Conservation (phyloP, 1,284 basidiomycete genomes). For the Ceratobasidium sp. region DNA sequence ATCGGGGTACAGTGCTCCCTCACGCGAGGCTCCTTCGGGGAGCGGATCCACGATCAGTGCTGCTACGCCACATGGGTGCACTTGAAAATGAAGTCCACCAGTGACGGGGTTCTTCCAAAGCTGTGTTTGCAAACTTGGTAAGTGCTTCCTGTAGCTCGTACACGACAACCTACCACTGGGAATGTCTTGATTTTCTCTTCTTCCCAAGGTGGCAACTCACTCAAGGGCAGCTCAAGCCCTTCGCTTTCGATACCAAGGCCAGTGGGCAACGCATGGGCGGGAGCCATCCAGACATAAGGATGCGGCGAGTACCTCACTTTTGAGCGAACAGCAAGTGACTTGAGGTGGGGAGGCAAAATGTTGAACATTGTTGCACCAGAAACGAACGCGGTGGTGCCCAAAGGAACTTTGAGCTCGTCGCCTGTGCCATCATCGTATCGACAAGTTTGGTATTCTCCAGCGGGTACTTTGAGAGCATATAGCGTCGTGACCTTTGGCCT, state of each 20-base stretch:
- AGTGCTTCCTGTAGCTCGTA: too few relatives aligned
- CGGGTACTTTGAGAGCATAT: slow-evolving; percentile 78
- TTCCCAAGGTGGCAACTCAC: slow-evolving; percentile 75
- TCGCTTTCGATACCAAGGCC: slow-evolving; percentile 82
- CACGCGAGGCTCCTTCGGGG: slow-evolving; percentile 57
- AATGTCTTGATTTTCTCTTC: slow-evolving; percentile 72
- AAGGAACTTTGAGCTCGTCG: slow-evolving; percentile 80
- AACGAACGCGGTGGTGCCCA: slow-evolving; percentile 82
- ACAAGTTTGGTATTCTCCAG: slow-evolving; percentile 69
- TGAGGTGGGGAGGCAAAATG: slow-evolving; percentile 71
- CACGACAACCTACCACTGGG: slow-evolving; percentile 61
- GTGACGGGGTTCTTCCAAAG: slow-evolving; percentile 87
- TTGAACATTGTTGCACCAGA: slow-evolving; percentile 86
- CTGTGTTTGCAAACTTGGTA: slow-evolving; percentile 49
- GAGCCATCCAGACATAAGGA: slow-evolving; percentile 86
- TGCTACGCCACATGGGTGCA: slow-evolving; percentile 68
- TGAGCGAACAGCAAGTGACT: slow-evolving; percentile 82
- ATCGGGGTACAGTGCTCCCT: slow-evolving; percentile 72
- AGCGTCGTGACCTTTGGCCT: slow-evolving; percentile 85
- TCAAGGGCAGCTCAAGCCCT: slow-evolving; percentile 66
- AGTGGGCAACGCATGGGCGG: slow-evolving; percentile 71
- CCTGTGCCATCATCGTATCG: slow-evolving; percentile 90
- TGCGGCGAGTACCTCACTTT: slow-evolving; percentile 75
- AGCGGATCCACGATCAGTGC: slow-evolving; percentile 69
- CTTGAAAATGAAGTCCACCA: slow-evolving; percentile 75